Percentiles rank a stretch among this genome's conserved stretches.
Conservation (phyloP, 257 asterid genomes). For the Mentha longifolia region DNA sequence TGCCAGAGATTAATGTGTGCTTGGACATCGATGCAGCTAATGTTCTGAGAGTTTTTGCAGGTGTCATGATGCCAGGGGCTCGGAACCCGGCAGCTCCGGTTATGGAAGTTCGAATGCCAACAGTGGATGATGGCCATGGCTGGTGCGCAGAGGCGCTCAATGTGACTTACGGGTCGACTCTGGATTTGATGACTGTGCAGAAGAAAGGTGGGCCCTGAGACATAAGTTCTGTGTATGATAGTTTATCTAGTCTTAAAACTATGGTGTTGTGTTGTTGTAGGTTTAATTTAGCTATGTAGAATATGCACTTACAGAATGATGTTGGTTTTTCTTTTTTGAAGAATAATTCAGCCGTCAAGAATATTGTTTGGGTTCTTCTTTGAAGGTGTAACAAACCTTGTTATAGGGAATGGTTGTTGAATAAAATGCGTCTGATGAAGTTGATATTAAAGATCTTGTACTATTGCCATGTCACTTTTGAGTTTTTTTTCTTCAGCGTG, state of each 20-base stretch:
- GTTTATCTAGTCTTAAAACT: background rate
- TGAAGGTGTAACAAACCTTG: constrained; percentile 26
- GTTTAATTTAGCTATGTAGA: background rate
- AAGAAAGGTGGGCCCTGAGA: constrained; percentile 54
- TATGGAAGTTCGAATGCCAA: constrained; percentile 88
- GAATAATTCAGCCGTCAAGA: constrained; percentile 19
- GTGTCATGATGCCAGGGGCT: constrained; percentile 54
- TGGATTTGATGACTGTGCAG: constrained; percentile 65
- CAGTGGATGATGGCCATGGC: constrained; percentile 83
- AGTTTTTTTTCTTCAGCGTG: too few species aligned
- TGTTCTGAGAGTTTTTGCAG: constrained; percentile 63
- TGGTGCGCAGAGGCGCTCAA: constrained; percentile 85
- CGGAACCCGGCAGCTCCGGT: constrained; percentile 50
- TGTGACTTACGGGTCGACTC: constrained; percentile 54
- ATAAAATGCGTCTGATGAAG: background rate
- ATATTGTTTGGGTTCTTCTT: background rate
- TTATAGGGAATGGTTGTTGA: background rate
- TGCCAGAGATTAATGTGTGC: constrained; percentile 73
- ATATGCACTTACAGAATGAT: constrained; percentile 26
- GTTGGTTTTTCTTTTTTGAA: background rate
- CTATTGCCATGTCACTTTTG: background rate
- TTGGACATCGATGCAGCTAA: constrained; percentile 77
- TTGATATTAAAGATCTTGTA: too few species aligned
- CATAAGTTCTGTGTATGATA: background rate
- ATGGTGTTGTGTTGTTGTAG: constrained; percentile 9